These are phyloP conservation scores for Boletus semigastroideus DNA, from an alignment of 1,284 basidiomycete species.

Conservation along the genomic window DNA sequence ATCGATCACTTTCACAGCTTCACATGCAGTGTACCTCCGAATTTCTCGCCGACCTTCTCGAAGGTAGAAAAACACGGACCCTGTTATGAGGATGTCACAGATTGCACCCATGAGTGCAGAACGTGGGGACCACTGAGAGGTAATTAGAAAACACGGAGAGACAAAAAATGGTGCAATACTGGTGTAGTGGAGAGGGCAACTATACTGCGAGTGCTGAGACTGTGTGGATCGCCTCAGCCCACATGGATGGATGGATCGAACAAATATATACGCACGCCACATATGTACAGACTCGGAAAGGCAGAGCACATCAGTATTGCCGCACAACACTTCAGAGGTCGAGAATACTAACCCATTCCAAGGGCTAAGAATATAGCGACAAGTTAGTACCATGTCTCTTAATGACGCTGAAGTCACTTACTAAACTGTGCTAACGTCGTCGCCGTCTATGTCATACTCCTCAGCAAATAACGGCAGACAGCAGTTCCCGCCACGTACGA, in stretches of 20 bases:
- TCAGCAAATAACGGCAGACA: neutral
- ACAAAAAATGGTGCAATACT: neutral
- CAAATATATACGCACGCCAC: neutral
- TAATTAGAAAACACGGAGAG: neutral
- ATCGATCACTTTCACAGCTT: neutral
- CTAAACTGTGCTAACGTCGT: constrained; percentile 8
- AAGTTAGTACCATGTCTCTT: neutral
- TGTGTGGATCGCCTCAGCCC: neutral
- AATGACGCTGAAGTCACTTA: neutral
- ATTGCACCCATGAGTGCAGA: constrained; percentile 12
- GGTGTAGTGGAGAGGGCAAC: neutral
- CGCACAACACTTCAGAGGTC: neutral
- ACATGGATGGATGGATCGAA: neutral
- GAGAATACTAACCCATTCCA: constrained; percentile 8
- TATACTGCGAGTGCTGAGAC: neutral
- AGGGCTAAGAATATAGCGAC: neutral
- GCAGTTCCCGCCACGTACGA: neutral
- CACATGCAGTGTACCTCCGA: neutral
- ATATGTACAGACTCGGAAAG: constrained; percentile 4
- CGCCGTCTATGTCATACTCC: neutral
- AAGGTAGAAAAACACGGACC: constrained; percentile 22
- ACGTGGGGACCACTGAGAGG: constrained; percentile 12
- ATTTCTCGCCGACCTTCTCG: constrained; percentile 10
- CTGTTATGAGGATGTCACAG: constrained; percentile 15
- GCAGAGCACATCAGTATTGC: neutral